Percentiles rank a stretch among this genome's conserved stretches.
These are phyloP conservation scores for Diutina siamensis DNA, from an alignment of 1,139 yeast species.

Conservation along the genomic window DNA sequence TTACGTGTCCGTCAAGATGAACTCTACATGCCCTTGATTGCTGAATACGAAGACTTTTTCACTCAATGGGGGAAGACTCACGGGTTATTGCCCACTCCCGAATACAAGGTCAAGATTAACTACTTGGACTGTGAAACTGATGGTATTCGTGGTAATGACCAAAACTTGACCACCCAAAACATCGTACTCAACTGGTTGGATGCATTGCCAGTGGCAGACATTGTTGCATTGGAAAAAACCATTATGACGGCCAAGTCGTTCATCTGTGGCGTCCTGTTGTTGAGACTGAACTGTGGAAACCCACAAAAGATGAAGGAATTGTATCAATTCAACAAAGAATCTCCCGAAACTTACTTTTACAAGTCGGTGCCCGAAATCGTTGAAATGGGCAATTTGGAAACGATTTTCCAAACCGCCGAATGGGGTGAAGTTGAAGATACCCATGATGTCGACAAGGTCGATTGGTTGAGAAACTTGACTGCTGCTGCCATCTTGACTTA, in stretches of 20 bases:
- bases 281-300: conserved; percentile 24
- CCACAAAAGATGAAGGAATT: conserved; percentile 13
- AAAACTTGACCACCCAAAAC: conserved; percentile 44
- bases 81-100: conserved; percentile 19
- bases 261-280: conserved; percentile 51
- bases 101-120: conserved; percentile 26
- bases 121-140: conserved; percentile 69
- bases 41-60: conserved; percentile 52
- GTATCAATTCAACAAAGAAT: conserved; percentile 25
- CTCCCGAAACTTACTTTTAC: conserved; percentile 18
- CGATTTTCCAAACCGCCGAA: conserved; percentile 67
- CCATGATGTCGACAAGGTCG: conserved; percentile 90
- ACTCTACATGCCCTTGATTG: conserved; percentile 62
- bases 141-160: conserved; percentile 74
- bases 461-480: conserved; percentile 69
- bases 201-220: conserved; percentile 55
- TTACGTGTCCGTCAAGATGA: conserved; percentile 69
- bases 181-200: conserved; percentile 60
- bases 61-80: conserved; percentile 28
- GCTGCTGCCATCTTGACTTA: conserved; percentile 49
- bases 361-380: conserved; percentile 60
- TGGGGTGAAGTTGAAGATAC: conserved; percentile 99
- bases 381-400: conserved; percentile 70
- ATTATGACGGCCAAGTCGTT: conserved; percentile 79
- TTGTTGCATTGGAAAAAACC: conserved; percentile 83